Evolutionary conservation across 108 stramenopile species (phyloP).

Genomic region (Epipyxis sp.): DNA sequence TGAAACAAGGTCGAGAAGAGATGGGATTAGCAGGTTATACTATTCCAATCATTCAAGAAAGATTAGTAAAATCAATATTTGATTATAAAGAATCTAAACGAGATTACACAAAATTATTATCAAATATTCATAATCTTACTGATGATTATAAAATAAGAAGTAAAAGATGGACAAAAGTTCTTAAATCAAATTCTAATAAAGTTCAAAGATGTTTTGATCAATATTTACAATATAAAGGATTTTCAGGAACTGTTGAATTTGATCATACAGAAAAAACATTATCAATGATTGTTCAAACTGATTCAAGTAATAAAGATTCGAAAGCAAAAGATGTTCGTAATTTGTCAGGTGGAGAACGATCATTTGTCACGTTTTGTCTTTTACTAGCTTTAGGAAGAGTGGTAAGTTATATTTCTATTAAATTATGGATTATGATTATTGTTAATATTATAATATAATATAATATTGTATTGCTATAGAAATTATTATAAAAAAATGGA

Average conservation of each 20-base stretch:
- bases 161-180: neutral
- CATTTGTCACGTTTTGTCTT: slow-evolving; percentile 79
- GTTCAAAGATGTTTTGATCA: slow-evolving; percentile 61
- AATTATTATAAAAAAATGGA: too few relatives aligned
- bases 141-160: neutral
- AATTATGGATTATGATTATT: too few relatives aligned
- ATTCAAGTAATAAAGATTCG: slow-evolving; percentile 53
- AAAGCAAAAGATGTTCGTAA: slow-evolving; percentile 78
- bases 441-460: too few relatives aligned
- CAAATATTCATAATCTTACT: neutral
- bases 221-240: slow-evolving; percentile 70
- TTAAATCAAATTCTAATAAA: neutral
- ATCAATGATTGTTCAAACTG: slow-evolving; percentile 61
- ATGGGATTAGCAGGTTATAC: neutral
- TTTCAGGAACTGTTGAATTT: slow-evolving; percentile 66
- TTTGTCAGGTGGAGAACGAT: slow-evolving; percentile 57
- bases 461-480: too few relatives aligned
- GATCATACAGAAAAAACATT: slow-evolving; percentile 63
- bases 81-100: neutral
- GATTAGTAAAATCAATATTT: neutral
- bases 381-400: slow-evolving; percentile 81
- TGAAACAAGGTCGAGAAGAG: neutral
- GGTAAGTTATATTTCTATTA: neutral
- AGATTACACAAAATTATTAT: neutral
- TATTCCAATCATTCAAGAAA: neutral